phyloP scores from a whole-genome alignment of 73 alveolate species.

The Uronychia binucleata region DNA sequence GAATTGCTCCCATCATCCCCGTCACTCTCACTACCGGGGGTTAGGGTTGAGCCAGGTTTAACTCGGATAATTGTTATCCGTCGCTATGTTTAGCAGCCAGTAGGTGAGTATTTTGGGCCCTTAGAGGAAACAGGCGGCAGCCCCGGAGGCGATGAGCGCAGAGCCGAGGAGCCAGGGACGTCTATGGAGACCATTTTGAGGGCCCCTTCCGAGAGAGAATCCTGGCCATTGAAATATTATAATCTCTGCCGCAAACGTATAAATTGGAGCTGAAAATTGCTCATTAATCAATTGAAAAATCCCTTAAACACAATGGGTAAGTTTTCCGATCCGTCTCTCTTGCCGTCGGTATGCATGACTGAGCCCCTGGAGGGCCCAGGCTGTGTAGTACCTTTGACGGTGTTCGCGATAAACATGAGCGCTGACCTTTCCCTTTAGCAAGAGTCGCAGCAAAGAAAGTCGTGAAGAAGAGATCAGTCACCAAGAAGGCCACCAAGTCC shows the following conservation, averaged over 20 bases:
- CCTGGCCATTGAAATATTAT: neutral
- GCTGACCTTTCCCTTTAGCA: neutral
- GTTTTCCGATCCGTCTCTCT: neutral
- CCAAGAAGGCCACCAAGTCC: neutral
- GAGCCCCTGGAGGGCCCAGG: no score
- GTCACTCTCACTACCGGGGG: neutral
- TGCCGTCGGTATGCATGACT: no score
- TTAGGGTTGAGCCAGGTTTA: no score
- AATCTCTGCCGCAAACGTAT: neutral
- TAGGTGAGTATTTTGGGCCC: no score
- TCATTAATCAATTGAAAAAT: neutral
- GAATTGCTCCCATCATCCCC: neutral
- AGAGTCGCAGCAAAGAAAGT: slow-evolving; percentile 1
- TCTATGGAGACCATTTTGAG: no score
- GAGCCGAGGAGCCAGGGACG: no score
- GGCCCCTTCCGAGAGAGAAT: neutral
- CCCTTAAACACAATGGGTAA: neutral
- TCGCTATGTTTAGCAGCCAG: no score
- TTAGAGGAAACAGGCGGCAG: no score
- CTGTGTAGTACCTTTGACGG: no score
- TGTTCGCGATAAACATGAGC: no score
- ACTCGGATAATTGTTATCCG: no score
- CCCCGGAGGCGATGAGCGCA: no score
- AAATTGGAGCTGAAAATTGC: neutral
- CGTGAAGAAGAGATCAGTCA: neutral